Percentiles rank a stretch among this genome's conserved stretches.
phyloP scores from a whole-genome alignment of 1,284 basidiomycete genomes.

The Sanghuangporus sanghuang region DNA sequence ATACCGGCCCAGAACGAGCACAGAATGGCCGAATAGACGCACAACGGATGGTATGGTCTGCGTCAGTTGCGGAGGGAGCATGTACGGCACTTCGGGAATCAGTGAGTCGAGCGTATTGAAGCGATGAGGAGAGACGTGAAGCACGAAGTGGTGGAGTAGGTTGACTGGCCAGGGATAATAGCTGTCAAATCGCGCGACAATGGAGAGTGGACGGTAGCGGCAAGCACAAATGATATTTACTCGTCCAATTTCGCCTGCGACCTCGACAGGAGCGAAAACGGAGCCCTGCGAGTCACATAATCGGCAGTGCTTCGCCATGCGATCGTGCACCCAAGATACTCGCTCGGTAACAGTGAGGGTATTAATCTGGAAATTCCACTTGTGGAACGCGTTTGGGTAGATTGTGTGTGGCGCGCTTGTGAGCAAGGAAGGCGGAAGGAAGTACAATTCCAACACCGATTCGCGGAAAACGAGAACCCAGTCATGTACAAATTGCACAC shows the following conservation, averaged over 20 bases:
- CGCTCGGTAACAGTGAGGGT: constrained; percentile 35
- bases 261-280: background rate
- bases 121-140: constrained; percentile 24
- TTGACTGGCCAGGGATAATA: constrained; percentile 65
- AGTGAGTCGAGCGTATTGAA: background rate
- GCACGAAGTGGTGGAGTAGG: constrained; percentile 53
- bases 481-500: constrained; percentile 32
- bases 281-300: constrained; percentile 1
- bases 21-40: constrained; percentile 49
- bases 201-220: constrained; percentile 36
- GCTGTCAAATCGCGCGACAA: constrained; percentile 55
- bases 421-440: constrained; percentile 23
- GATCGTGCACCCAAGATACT: constrained; percentile 14
- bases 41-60: constrained; percentile 53
- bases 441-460: constrained; percentile 37
- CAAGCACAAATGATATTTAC: background rate
- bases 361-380: constrained; percentile 53
- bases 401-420: constrained; percentile 24
- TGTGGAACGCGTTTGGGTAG: constrained; percentile 39
- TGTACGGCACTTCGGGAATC: constrained; percentile 31
- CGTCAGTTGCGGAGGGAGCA: constrained; percentile 32
- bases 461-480: constrained; percentile 38
- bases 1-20: constrained; percentile 49
- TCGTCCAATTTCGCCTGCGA: background rate
- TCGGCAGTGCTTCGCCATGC: background rate